Evolutionary conservation across 208 protist species (phyloP), one percentile per base, ranked within the genome.

Genomic region (Herpetomonas samuelpessoai): DNA sequence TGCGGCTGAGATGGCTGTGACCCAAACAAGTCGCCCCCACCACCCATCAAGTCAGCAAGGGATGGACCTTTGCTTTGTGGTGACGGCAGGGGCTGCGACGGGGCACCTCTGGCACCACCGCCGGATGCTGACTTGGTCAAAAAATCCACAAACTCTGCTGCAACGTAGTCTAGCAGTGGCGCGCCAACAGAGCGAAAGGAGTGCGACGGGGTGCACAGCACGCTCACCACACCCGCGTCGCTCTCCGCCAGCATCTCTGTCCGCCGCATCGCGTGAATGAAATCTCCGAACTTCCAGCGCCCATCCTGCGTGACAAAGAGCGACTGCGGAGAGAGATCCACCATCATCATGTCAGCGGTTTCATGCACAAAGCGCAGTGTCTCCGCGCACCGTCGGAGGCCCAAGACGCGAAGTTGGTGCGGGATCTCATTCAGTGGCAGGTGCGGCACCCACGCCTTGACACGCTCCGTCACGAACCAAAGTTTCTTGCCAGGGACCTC

Each of bases 291-390:
- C 55, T 79, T 83, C 79, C 82, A 89, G 38, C 57, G 51, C 12
- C 71, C 77, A 14, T 51, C 65, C 29, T 71, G 59, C 31, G 68
- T 76, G 6, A 89, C 55, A 59, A 71, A 86, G 35, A 86, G 48
- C 7, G 78, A 77, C 6, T 65, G 54, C 27, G 81, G 57, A 2
- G 68, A 57, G 45, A 89, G 86, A 62, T 86, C 74, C 31, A 72
- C 45, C 25, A 89, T 69, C 24, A 86, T 38, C 2, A 86, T 18
- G 39, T 76, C 76, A 21, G 57, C 71, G 47, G 68, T 70, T 45
- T 79, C 73, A 59, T 85, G 78, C 21, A 86, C 46, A 46, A 89
- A 89, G 14, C 71, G 62, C n/a, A 86, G 65, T 14, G 64, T 74
- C 22, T 69, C 68, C 2, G 66, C 64, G 41, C 76, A 88, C 39